Base-by-base conservation (phyloP, 1,284 basidiomycete genomes). In the Moesziomyces sp. region DNA sequence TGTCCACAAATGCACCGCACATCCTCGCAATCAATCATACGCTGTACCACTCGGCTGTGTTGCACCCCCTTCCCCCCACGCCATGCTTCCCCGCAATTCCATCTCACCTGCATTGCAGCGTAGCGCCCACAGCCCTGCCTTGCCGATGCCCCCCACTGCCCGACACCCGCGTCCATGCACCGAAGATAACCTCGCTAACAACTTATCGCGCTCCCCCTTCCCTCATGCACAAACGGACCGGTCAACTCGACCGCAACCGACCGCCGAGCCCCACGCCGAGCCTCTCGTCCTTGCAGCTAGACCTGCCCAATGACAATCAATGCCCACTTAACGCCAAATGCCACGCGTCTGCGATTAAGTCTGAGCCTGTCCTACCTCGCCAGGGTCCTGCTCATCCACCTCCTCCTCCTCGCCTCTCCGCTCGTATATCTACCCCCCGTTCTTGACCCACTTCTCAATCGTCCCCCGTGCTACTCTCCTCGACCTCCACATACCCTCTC, bases 151-250 rank as follows among this genome's bases (percentile, higher is more conserved):
- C 38, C 16, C 18, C 16, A 40, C 14, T 40, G 11, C 38, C 16
- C 38, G 38, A 40, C 16, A 40, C 14, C 16, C 38, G 38, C 38
- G 38, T 11, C 43, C 43, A 18, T 43, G 42, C 42, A 43, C 7
- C 13, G 8, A 9, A 8, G 18, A n/a, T 43, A 21, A 18, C 10
- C 19, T 9, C 23, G 16, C 10, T 18, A 19, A 53, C 43, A 33
- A 30, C 19, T n/a, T 40, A 9, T 21, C 24, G 7, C 26, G 19
- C 24, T 61, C 47, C 46, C 47, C 44, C 49, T 13, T 10, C 19
- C 47, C 26, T 30, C 26, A 64, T 58, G 62, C 56, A 64, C 62
- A 30, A 64, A 43, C 62, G 55, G 62, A 38, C 55, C 62, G 62
- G 62, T 54, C 56, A 58, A 24, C 43, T 52, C 58, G 30, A 13